Conservation (phyloP, 176 grass and related monocot species). For the Oropetium thomaeum region DNA sequence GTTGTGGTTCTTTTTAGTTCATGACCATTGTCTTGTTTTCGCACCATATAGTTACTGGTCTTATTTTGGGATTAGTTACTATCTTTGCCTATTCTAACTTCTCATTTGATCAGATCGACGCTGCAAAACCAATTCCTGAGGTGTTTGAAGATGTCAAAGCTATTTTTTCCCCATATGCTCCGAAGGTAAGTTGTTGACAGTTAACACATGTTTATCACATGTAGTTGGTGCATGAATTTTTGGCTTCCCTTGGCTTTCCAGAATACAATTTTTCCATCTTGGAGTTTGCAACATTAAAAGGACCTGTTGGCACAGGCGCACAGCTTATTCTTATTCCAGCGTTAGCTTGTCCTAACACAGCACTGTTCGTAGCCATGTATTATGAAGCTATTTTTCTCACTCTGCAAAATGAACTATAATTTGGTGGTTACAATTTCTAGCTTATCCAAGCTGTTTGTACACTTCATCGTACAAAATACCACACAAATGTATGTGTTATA, state of each 20-base stretch:
- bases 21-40: background rate
- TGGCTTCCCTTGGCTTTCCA: background rate
- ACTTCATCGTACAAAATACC: too few species aligned
- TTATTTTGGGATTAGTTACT: conserved; percentile 4
- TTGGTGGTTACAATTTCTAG: too few species aligned
- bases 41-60: background rate
- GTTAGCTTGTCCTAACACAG: too few species aligned
- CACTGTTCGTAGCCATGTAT: too few species aligned
- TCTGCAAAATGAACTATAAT: too few species aligned
- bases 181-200: conserved; percentile 52
- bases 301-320: too few species aligned
- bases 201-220: background rate
- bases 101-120: conserved; percentile 54
- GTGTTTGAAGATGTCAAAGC: conserved; percentile 79
- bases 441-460: too few species aligned
- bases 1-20: background rate
- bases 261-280: background rate
- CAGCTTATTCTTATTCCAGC: too few species aligned
- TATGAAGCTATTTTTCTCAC: too few species aligned
- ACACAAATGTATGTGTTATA: background rate
- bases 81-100: conserved; percentile 17
- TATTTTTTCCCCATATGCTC: conserved; percentile 61
- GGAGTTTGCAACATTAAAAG: background rate
- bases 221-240: conserved; percentile 2
- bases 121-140: conserved; percentile 78